phyloP scores from a whole-genome alignment of 2,329 filamentous ascomycete species.

The Aspergillus sp. region DNA sequence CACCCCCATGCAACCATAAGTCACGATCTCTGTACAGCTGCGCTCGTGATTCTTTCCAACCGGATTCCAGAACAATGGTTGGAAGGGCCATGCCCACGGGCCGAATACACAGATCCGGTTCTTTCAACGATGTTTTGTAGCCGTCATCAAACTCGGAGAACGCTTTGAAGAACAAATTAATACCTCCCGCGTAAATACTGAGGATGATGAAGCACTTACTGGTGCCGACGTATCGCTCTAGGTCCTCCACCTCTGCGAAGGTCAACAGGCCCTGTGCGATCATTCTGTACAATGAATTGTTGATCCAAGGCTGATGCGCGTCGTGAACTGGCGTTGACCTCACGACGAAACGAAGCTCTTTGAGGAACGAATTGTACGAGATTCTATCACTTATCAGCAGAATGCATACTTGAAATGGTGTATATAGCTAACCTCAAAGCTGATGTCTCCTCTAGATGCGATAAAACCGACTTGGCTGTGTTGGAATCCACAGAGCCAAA shows the following conservation, averaged over 20 bases:
- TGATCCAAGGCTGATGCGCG: not conserved
- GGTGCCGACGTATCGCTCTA: not conserved
- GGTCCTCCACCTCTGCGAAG: not conserved
- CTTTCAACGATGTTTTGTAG: not conserved
- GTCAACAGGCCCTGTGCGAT: not conserved
- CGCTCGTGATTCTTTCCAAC: not conserved
- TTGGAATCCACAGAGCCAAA: not conserved
- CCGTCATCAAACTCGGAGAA: not conserved
- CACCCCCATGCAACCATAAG: not conserved
- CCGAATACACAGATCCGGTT: not conserved
- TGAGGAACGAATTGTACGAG: not conserved
- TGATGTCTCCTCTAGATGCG: not conserved
- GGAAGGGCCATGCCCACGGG: not conserved
- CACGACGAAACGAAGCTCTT: not conserved
- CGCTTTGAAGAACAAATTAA: not conserved
- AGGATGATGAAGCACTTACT: not conserved
- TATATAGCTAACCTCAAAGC: not conserved
- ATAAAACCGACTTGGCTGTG: not conserved
- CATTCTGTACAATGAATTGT: not conserved
- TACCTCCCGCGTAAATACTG: not conserved
- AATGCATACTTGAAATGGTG: no score
- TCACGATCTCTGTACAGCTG: not conserved
- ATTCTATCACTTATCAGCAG: no score
- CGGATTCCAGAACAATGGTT: not conserved
- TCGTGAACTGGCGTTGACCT: not conserved